These are phyloP conservation scores for Syncephalis fuscata DNA, from an alignment of 371 early-diverging fungal genomes.

Conservation along the genomic window DNA sequence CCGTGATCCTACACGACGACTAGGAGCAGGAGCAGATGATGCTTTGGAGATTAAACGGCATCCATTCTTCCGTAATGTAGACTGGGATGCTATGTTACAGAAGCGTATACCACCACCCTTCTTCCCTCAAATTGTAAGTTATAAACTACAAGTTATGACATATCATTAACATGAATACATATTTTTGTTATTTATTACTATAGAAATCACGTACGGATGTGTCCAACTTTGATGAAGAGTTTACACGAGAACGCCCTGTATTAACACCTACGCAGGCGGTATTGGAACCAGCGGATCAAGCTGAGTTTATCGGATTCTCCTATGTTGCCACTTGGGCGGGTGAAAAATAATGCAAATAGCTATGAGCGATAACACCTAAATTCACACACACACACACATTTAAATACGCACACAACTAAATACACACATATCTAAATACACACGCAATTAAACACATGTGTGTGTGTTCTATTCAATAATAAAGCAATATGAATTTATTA, in stretches of 20 bases:
- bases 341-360: not conserved
- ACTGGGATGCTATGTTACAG: slow-evolving; percentile 80
- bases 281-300: slow-evolving; percentile 62
- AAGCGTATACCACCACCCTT: slow-evolving; percentile 78
- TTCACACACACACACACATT: too few species aligned
- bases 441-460: too few species aligned
- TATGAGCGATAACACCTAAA: too few species aligned
- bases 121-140: slow-evolving; percentile 51
- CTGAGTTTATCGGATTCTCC: slow-evolving; percentile 81
- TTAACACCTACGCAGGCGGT: slow-evolving; percentile 76
- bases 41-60: slow-evolving; percentile 84
- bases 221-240: slow-evolving; percentile 92
- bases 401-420: too few species aligned
- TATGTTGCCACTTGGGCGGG: slow-evolving; percentile 79
- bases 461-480: too few species aligned
- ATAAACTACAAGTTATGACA: not conserved
- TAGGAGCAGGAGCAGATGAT: slow-evolving; percentile 69
- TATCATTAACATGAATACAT: not conserved
- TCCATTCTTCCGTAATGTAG: slow-evolving; percentile 82
- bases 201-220: slow-evolving; percentile 61
- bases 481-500: too few species aligned
- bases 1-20: slow-evolving; percentile 71
- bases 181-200: not conserved
- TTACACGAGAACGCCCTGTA: slow-evolving; percentile 75
- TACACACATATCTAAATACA: too few species aligned